Evolutionary conservation across 2,329 filamentous ascomycete species (phyloP).

Genomic region (Corniculantispora saksenae): DNA sequence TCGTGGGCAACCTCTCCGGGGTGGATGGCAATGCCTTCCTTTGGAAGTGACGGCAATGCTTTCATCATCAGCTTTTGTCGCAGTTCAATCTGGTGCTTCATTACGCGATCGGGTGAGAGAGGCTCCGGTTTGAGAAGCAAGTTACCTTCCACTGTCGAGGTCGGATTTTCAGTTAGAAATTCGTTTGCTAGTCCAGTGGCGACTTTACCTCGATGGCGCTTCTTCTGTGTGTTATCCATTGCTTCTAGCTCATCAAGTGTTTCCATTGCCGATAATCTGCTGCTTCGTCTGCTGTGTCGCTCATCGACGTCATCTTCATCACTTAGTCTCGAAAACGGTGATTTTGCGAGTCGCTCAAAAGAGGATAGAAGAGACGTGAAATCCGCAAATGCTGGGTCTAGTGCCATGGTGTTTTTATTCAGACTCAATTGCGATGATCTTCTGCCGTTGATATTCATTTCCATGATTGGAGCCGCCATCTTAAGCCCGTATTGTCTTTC

Average conservation of each 20-base stretch:
- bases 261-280: conserved; percentile 15
- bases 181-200: conserved; percentile 1
- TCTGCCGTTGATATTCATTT: background rate
- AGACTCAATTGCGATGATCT: conserved; percentile 20
- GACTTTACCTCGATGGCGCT: conserved; percentile 16
- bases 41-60: conserved; percentile 48
- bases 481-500: conserved; percentile 11
- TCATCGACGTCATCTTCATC: conserved; percentile 22
- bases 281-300: conserved; percentile 9
- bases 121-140: conserved; percentile 49
- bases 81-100: conserved; percentile 47
- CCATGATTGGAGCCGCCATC: background rate
- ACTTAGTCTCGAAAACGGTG: conserved; percentile 25
- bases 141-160: conserved; percentile 22
- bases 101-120: conserved; percentile 46
- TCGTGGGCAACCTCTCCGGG: background rate
- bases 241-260: conserved; percentile 6
- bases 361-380: conserved; percentile 32
- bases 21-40: conserved; percentile 20
- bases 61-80: conserved; percentile 55
- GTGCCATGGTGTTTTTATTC: conserved; percentile 19
- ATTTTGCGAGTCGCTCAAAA: conserved; percentile 30
- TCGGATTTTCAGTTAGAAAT: conserved; percentile 9
- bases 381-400: conserved; percentile 30
- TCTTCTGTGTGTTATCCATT: conserved; percentile 10